Conservation (phyloP, 148 eudicot species). For the Oxyria digyna region DNA sequence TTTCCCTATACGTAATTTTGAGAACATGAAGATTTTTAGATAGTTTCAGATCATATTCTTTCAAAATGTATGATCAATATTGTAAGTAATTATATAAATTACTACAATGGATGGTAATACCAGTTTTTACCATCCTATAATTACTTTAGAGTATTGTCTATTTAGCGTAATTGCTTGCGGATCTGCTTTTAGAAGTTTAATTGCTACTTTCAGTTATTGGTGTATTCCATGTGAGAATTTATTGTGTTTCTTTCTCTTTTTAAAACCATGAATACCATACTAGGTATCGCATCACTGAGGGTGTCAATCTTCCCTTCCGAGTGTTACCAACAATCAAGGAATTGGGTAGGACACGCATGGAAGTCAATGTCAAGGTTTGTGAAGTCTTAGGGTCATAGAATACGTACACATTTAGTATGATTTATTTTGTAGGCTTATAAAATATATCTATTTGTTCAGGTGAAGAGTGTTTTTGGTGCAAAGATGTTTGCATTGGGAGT, state of each 20-base stretch:
- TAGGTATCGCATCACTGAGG: slow-evolving; percentile 99
- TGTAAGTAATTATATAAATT: background rate
- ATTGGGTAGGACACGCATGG: slow-evolving; percentile 97
- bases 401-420: background rate
- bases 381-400: background rate
- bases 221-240: background rate
- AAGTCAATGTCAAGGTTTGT: slow-evolving; percentile 97
- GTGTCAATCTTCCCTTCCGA: slow-evolving; percentile 97
- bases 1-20: too few species aligned
- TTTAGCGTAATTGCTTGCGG: background rate
- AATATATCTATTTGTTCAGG: slow-evolving; percentile 29
- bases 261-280: slow-evolving; percentile 5
- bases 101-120: background rate
- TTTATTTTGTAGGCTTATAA: background rate
- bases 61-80: background rate
- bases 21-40: background rate
- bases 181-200: background rate
- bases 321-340: slow-evolving; percentile 97
- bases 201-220: background rate
- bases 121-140: background rate
- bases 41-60: background rate
- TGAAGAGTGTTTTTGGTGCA: slow-evolving; percentile 96
- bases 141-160: background rate
- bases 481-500: slow-evolving; percentile 99
- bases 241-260: background rate